A percentile compares a stretch with the other conserved stretches of the same genome.
Evolutionary conservation across 129 eudicot species (phyloP).

Genomic region (Helichrysum umbraculigerum): DNA sequence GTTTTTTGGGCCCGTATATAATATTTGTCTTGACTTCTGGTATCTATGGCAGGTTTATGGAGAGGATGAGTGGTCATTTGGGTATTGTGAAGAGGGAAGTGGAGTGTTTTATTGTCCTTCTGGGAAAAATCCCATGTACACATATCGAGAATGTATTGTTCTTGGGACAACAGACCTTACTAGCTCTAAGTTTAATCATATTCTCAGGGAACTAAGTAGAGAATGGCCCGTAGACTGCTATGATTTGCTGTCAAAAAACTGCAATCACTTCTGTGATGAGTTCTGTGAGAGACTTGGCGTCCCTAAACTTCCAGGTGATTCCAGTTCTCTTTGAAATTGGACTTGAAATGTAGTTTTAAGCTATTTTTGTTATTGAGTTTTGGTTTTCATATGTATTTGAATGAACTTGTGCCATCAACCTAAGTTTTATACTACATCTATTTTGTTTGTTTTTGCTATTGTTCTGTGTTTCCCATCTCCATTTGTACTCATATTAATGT

Average conservation of each 20-base stretch:
- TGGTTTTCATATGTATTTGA: not conserved
- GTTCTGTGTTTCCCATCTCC: not conserved
- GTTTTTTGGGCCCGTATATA: not conserved
- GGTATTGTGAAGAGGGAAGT: conserved; percentile 85
- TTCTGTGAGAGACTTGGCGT: conserved; percentile 88
- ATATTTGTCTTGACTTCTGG: conserved; percentile 1
- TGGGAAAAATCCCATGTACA: conserved; percentile 83
- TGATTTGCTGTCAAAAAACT: conserved; percentile 80
- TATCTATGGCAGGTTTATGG: conserved; percentile 64
- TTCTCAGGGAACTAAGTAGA: conserved; percentile 78
- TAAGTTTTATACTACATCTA: not conserved
- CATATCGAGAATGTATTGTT: conserved; percentile 79
- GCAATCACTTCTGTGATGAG: conserved; percentile 97
- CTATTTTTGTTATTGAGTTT: not conserved
- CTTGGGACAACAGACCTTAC: conserved; percentile 74
- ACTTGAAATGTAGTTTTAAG: not conserved
- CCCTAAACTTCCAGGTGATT: conserved; percentile 79
- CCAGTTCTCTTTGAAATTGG: not conserved
- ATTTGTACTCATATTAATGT: not conserved
- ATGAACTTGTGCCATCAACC: not conserved
- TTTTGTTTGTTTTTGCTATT: not conserved
- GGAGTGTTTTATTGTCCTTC: conserved; percentile 95
- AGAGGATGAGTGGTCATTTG: conserved; percentile 96
- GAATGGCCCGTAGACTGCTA: conserved; percentile 95
- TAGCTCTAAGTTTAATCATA: conserved; percentile 64